Conservation (phyloP, 2,329 filamentous ascomycete species). For the Thelonectria olida region DNA sequence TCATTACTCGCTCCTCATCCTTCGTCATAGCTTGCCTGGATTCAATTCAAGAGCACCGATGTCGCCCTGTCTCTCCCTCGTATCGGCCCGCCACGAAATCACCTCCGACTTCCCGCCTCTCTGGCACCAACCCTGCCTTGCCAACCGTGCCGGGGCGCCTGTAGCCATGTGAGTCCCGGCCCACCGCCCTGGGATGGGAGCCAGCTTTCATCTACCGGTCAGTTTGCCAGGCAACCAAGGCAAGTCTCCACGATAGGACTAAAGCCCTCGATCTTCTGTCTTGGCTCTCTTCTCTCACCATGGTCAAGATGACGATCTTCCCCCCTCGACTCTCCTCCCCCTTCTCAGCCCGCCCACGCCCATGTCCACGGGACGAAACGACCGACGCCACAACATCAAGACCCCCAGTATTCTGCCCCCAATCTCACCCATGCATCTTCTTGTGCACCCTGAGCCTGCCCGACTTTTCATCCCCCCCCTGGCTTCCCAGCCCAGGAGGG, state of each 20-base stretch:
- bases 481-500: no score
- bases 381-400: neutral
- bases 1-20: conserved; percentile 10
- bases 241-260: conserved; percentile 8
- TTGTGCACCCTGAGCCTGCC: neutral
- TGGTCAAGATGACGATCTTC: conserved; percentile 23
- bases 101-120: conserved; percentile 13
- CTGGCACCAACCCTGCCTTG: conserved; percentile 4
- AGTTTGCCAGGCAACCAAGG: neutral
- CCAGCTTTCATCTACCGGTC: conserved; percentile 19
- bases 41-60: neutral
- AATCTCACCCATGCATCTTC: conserved; percentile 1
- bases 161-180: conserved; percentile 16
- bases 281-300: conserved; percentile 9
- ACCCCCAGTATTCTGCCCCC: neutral
- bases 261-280: conserved; percentile 8
- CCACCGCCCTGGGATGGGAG: conserved; percentile 2
- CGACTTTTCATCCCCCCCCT: no score
- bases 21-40: neutral
- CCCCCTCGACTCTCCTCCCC: neutral
- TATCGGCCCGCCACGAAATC: conserved; percentile 4
- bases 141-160: conserved; percentile 3
- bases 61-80: conserved; percentile 6
- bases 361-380: conserved; percentile 12
- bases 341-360: neutral